Percentiles rank a stretch among this genome's conserved stretches.
phyloP scores from a whole-genome alignment of 2,329 filamentous ascomycete genomes.

The Ophiostoma piceae region DNA sequence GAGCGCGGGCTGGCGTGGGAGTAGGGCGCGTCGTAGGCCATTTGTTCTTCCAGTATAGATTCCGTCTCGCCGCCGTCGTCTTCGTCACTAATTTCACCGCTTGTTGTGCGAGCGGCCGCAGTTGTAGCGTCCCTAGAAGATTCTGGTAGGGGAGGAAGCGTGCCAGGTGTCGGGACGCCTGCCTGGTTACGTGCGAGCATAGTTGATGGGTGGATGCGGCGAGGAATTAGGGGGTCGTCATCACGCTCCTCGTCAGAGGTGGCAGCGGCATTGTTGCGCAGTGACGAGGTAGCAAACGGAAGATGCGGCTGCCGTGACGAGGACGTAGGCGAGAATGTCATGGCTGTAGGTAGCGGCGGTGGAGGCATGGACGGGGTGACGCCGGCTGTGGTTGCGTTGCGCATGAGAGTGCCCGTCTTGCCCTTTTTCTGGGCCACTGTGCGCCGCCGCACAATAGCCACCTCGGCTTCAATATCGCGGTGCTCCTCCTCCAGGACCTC shows the following conservation, averaged over 20 bases:
- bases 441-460: slow-evolving; percentile 69
- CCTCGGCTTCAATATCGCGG: slow-evolving; percentile 69
- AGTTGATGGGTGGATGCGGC: slow-evolving; percentile 36
- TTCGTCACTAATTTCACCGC: background rate
- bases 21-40: slow-evolving; percentile 63
- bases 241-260: slow-evolving; percentile 27
- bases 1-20: slow-evolving; percentile 68
- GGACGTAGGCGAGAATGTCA: background rate
- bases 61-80: slow-evolving; percentile 40
- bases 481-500: slow-evolving; percentile 68
- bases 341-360: slow-evolving; percentile 9
- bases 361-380: background rate
- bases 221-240: slow-evolving; percentile 51
- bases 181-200: background rate
- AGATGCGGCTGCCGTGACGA: background rate
- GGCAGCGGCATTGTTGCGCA: slow-evolving; percentile 16
- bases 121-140: background rate
- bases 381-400: slow-evolving; percentile 44
- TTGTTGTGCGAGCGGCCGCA: background rate
- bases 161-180: slow-evolving; percentile 25
- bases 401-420: slow-evolving; percentile 44
- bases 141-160: slow-evolving; percentile 5
- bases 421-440: slow-evolving; percentile 62
- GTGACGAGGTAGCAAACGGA: slow-evolving; percentile 6
- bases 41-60: slow-evolving; percentile 51